Evolutionary conservation across 805 yeast genomes (phyloP), one percentile per base, ranked within the genome.

Genomic region (Starmerella apicola): DNA sequence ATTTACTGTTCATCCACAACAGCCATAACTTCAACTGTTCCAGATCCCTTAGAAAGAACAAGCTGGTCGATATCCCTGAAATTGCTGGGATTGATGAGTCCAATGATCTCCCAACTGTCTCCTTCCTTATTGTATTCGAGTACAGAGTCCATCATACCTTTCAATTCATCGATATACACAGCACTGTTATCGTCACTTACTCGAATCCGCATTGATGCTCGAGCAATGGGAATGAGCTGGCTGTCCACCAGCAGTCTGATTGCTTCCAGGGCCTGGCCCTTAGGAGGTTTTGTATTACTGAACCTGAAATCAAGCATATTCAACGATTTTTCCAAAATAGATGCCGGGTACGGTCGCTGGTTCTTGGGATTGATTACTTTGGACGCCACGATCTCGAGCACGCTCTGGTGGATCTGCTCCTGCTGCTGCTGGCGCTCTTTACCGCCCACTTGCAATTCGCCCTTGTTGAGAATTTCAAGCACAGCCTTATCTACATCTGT

Each of bases 391-490:
- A 84, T 75, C 36, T 78, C 83, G 25, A 91, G 63, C 45, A 85
- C 78, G 53, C 85, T 94, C 48, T 83, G 83, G 48, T 76, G 82
- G 36, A 78, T 70, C 58, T 82, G 86, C 40, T 68, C 70, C 43
- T 74, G 60, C 57, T 79, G 78, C 35, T 80, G 78, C 48, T 74
- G 79, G 53, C 98, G 69, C 61, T 91, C 98, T 64, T 83, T 85
- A 59, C 84, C 95, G 52, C 91, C 84, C 39, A 91, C 70, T 58
- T 91, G 97, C 49, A 91, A 78, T 59, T 91, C 98, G 29, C 98
- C 98, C 56, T 82, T 84, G 41, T 72, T 75, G 44, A 91, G 63
- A 39, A 91, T 91, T 53, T 84, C 95, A 38, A 73, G 65, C 20
- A 91, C 76, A 36, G 86, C 81, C 26, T 68, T 67, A 54, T 85